Evolutionary conservation across 2,329 filamentous ascomycete genomes (phyloP), one percentile per base, ranked within the genome.

Genomic region (Cucurbitaria berberidis): DNA sequence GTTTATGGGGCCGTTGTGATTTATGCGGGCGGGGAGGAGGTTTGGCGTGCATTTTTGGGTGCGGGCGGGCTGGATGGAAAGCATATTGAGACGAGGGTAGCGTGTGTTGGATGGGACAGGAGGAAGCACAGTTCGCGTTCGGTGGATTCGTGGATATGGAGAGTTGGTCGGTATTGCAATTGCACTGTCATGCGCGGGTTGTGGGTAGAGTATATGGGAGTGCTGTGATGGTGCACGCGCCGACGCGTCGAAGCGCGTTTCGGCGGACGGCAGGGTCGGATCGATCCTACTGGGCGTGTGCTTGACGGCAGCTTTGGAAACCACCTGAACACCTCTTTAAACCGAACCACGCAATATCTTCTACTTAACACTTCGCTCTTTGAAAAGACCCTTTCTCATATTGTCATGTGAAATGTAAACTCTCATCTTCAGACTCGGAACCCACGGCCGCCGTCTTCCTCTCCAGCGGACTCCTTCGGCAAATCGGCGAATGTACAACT

Each of bases 1-100:
- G 45, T 86, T 83, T 48, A 93, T 80, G 1, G 86, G 81, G 1
- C 93, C 93, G 63, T 89, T 85, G 74, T 96, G 88, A 65, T 93
- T 83, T 68, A 97, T 85, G 48, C 86, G 84, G 66, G 90, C 95
- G 3, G 93, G 92, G 13, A 97, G 81, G 18, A 96, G 78, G 67
- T 96, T 88, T 3, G 88, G 84, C 0, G 80, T 84, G 48, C 80
- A 79, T 53, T 80, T 80, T 38, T 67, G 55, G 1, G 66, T 64
- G 53, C 1, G 65, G 29, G 69, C 44, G 44, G 68, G 44, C 27
- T 76, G 70, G 34, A 82, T 75, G 38, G 80, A 69, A 22, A 82
- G 73, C 80, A 82, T 83, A 39, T 29, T 58, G 22, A 32, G n/a
- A n/a, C n/a, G n/a, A n/a, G n/a, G n/a, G n/a, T n/a, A n/a, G n/a